Evolutionary conservation across 2,329 filamentous ascomycete species (phyloP).

Genomic region (Penicillium polonicum): DNA sequence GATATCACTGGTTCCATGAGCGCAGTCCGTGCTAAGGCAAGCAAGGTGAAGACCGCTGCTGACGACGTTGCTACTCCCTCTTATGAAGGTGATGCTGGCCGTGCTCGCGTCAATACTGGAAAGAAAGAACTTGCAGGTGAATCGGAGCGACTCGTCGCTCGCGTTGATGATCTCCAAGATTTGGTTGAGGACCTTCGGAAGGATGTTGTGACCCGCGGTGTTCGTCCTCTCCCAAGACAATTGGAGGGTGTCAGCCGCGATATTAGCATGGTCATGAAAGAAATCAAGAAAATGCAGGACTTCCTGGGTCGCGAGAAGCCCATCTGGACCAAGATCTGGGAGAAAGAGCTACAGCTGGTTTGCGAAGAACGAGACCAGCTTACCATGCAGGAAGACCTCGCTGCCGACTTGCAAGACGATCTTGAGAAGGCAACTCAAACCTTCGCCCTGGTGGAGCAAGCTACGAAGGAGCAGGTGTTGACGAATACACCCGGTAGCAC

Average conservation of each 20-base stretch:
- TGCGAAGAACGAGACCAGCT: slow-evolving; percentile 94
- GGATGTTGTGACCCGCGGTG: slow-evolving; percentile 89
- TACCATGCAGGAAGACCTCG: slow-evolving; percentile 92
- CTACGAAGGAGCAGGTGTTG: slow-evolving; percentile 91
- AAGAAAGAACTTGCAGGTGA: slow-evolving; percentile 85
- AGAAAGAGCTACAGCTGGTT: slow-evolving; percentile 92
- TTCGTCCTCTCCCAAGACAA: slow-evolving; percentile 85
- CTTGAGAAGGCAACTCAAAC: slow-evolving; percentile 92
- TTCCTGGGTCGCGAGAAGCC: slow-evolving; percentile 90
- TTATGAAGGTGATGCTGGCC: slow-evolving; percentile 74
- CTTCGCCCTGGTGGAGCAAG: slow-evolving; percentile 92
- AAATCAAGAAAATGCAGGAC: slow-evolving; percentile 91
- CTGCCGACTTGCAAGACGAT: slow-evolving; percentile 89
- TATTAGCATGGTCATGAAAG: slow-evolving; percentile 74
- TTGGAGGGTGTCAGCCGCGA: slow-evolving; percentile 88
- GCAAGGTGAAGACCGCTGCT: slow-evolving; percentile 73
- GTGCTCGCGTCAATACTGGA: slow-evolving; percentile 78
- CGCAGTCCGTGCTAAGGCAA: slow-evolving; percentile 75
- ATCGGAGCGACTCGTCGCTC: slow-evolving; percentile 83
- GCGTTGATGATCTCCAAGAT: slow-evolving; percentile 97
- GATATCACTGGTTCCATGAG: slow-evolving; percentile 88
- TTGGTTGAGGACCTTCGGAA: slow-evolving; percentile 94
- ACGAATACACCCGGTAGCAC: slow-evolving; percentile 55
- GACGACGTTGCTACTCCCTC: slow-evolving; percentile 68
- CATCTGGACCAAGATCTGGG: slow-evolving; percentile 98